These are phyloP conservation scores for Pythium rhizo-oryzae DNA, from an alignment of 352 stramenopile species.

Conservation along the genomic window DNA sequence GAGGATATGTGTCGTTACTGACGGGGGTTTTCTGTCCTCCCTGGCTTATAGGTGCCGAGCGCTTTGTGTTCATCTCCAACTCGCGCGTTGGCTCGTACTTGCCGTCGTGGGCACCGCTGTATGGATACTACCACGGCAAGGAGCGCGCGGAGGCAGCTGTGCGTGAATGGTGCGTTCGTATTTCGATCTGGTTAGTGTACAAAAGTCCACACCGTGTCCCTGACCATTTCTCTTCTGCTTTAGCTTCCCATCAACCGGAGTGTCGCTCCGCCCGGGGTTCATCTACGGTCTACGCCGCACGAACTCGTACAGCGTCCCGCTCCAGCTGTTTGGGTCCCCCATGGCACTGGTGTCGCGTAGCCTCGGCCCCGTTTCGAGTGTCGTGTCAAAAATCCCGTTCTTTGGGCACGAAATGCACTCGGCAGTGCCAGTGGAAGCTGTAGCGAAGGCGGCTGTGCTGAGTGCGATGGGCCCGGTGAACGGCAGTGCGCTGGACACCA, in stretches of 20 bases:
- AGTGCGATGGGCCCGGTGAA: constrained; percentile 74
- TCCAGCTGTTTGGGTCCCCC: constrained; percentile 77
- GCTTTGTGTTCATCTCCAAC: constrained; percentile 93
- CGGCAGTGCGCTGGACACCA: constrained; percentile 62
- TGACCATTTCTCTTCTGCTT: not conserved
- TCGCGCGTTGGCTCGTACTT: constrained; percentile 85
- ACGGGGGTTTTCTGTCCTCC: too few species aligned
- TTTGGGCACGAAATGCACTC: constrained; percentile 70
- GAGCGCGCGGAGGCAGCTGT: constrained; percentile 82
- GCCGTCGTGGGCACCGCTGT: constrained; percentile 71
- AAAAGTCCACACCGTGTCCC: not conserved
- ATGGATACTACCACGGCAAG: constrained; percentile 92
- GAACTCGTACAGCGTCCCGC: constrained; percentile 65
- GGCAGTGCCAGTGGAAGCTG: constrained; percentile 61
- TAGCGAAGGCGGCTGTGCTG: constrained; percentile 84
- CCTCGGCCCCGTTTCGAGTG: constrained; percentile 56
- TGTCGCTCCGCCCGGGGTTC: constrained; percentile 88
- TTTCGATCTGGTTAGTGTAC: not conserved
- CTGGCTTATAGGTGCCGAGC: constrained; percentile 63
- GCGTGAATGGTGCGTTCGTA: constrained; percentile 41
- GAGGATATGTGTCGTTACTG: too few species aligned
- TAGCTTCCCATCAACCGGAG: constrained; percentile 73
- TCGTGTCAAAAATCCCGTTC: constrained; percentile 63
- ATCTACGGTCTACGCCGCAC: constrained; percentile 86
- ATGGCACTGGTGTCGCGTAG: constrained; percentile 65